Conservation (phyloP, 1,139 yeast species). For the Eremothecium coryli region DNA sequence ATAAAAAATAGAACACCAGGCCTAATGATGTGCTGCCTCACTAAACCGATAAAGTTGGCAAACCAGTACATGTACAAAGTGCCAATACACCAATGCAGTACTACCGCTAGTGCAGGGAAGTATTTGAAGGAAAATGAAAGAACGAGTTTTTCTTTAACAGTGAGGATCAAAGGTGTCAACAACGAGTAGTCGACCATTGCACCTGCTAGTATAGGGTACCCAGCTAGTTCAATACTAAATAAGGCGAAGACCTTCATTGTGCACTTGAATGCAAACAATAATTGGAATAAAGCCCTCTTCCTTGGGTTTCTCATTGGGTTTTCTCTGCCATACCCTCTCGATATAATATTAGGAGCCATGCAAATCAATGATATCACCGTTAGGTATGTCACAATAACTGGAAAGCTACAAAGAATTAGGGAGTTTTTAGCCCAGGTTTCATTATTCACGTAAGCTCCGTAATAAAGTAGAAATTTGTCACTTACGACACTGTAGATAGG, state of each 20-base stretch:
- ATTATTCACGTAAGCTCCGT: slow-evolving; percentile 15
- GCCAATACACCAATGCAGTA: slow-evolving; percentile 59
- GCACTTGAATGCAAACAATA: slow-evolving; percentile 46
- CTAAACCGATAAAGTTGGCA: slow-evolving; percentile 81
- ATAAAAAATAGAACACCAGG: slow-evolving; percentile 87
- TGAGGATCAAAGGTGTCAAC: slow-evolving; percentile 42
- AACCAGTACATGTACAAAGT: slow-evolving; percentile 80
- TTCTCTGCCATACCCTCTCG: slow-evolving; percentile 41
- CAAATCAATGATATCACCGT: slow-evolving; percentile 40
- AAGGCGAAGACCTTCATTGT: slow-evolving; percentile 68
- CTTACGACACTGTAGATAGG: neutral
- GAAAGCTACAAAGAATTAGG: slow-evolving; percentile 27
- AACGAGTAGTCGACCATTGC: slow-evolving; percentile 58
- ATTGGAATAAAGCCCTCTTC: slow-evolving; percentile 40
- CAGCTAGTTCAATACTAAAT: slow-evolving; percentile 67
- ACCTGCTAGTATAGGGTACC: slow-evolving; percentile 87
- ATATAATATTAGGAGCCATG: slow-evolving; percentile 36
- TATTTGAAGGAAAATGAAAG: slow-evolving; percentile 14
- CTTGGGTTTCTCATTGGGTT: slow-evolving; percentile 31
- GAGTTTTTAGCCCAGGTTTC: neutral
- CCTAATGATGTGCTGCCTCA: slow-evolving; percentile 61
- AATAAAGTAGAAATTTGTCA: slow-evolving; percentile 6
- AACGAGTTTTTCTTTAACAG: too few species aligned
- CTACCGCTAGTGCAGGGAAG: slow-evolving; percentile 19
- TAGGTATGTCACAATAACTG: slow-evolving; percentile 41